phyloP scores from a whole-genome alignment of 192 early-diverging fungal species.

The Dispira parvispora region DNA sequence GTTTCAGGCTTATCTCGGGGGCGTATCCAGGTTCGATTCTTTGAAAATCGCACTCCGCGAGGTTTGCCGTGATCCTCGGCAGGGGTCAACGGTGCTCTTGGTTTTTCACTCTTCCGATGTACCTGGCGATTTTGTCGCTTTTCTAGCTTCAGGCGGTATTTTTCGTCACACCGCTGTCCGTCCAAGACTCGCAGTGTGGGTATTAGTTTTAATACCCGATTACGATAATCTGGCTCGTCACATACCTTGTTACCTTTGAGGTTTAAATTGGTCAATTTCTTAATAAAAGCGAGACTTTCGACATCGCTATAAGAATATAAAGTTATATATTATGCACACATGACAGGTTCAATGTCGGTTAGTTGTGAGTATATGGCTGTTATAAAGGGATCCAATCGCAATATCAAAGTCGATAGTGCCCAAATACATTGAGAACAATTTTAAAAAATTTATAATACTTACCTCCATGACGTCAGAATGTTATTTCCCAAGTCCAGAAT shows the following conservation, averaged over 20 bases:
- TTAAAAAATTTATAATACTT: not conserved
- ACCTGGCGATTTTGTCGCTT: constrained; percentile 18
- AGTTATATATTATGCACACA: not conserved
- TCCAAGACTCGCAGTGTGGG: constrained; percentile 55
- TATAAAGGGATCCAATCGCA: too few relatives aligned
- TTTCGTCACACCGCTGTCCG: constrained; percentile 52
- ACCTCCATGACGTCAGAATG: constrained; percentile 35
- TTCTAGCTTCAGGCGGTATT: constrained; percentile 45
- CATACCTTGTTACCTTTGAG: constrained; percentile 51
- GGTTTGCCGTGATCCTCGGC: too few relatives aligned
- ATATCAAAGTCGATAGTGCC: too few relatives aligned
- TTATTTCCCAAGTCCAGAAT: constrained; percentile 64
- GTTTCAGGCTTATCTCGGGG: too few relatives aligned
- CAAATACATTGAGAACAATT: too few relatives aligned
- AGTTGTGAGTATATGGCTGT: too few relatives aligned
- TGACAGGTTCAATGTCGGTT: not conserved
- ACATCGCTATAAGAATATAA: constrained; percentile 27
- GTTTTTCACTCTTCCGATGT: too few relatives aligned
- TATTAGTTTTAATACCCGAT: constrained; percentile 37
- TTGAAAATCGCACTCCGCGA: too few relatives aligned
- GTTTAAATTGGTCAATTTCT: constrained; percentile 43
- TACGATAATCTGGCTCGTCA: constrained; percentile 28
- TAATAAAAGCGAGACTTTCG: constrained; percentile 29
- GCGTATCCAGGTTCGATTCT: too few relatives aligned
- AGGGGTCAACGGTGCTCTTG: too few relatives aligned